Base-by-base conservation (phyloP, 352 stramenopile genomes). In the Pythium coloratum region DNA sequence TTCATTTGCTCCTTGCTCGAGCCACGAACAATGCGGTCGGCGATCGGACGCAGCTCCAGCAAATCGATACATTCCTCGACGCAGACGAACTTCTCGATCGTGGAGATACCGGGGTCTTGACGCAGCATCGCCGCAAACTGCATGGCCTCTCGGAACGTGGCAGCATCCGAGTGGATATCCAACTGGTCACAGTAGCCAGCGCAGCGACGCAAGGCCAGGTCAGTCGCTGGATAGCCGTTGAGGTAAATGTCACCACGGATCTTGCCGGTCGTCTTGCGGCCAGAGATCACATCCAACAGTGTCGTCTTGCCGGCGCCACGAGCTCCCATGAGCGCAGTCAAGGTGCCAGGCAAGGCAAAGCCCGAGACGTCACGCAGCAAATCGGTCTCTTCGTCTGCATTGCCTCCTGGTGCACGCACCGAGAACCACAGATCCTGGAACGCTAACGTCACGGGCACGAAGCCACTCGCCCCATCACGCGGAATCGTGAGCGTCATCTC, bases 281-380 rank as follows among this genome's bases (percentile, higher is more conserved):
- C 72, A 2, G 92, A 83, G 49, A 98, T 90, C 6, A 98, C 90
- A 77, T 98, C 90, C 63, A 97, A 82, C 7, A 98, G 73, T 2
- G 92, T 98, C 7, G 91, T 97, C 72, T 98, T 97, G 8, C 91
- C 89, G 20, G 85, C 80, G 30, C 83, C 81, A 32, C 30, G 62
- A 3, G 64, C 62, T 28, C 81, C 81, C 73, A 88, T 84, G 18
- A 89, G 55, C 6, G 80, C 80, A 13, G 72, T 78, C 55, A 89
- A 74, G 5, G 59, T 72, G 13, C 81, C 80, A 1, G 80, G 80
- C 1, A 68, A 12, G 7, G 73, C 71, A 33, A 71, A 71, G 2
- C 76, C 80, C 6, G 64, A 77, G 14, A 89, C 74, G 40, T 71
- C 63, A 0, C 64, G 32, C 0, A 97, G 65, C 42, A 97, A 69